A percentile compares a stretch with the other conserved stretches of the same genome.
phyloP scores from a whole-genome alignment of 495 filamentous ascomycete species.

The Penicillium silybi region DNA sequence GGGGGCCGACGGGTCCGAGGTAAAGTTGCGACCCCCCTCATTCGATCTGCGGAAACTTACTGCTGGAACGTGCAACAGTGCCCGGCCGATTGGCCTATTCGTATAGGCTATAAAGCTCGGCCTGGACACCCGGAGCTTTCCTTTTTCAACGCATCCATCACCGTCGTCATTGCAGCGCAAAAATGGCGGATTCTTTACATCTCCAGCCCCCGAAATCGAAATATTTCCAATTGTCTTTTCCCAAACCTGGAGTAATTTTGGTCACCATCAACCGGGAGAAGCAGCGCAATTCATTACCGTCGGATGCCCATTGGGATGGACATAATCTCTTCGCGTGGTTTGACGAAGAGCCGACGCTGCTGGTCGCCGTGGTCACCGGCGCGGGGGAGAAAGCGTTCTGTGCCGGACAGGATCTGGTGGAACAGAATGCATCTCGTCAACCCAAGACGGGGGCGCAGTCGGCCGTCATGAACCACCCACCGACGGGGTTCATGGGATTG shows the following conservation, averaged over 20 bases:
- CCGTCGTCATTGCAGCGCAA: background rate
- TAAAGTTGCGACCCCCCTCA: too few relatives aligned
- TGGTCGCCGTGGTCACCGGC: conserved; percentile 48
- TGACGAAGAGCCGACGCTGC: conserved; percentile 45
- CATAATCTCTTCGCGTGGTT: conserved; percentile 44
- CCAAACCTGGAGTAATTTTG: conserved; percentile 29
- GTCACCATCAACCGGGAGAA: conserved; percentile 35
- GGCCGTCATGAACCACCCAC: conserved; percentile 18
- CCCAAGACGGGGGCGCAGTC: conserved; percentile 3
- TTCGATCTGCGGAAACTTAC: too few relatives aligned
- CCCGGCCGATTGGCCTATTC: too few relatives aligned
- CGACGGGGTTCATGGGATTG: conserved; percentile 25
- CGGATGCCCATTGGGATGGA: conserved; percentile 42
- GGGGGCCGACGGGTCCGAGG: too few relatives aligned
- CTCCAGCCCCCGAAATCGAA: conserved; percentile 13
- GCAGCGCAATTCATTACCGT: conserved; percentile 40
- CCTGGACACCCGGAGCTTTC: too few relatives aligned
- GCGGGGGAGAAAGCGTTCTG: conserved; percentile 48
- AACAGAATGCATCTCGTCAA: conserved; percentile 11
- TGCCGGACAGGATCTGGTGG: conserved; percentile 46
- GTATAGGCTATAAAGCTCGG: too few relatives aligned
- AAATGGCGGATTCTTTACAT: conserved; percentile 6
- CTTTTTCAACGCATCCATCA: too few relatives aligned
- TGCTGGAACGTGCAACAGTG: too few relatives aligned
- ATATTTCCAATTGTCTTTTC: conserved; percentile 27